phyloP scores from a whole-genome alignment of 1,284 basidiomycete genomes.

The Papiliotrema terrestris region DNA sequence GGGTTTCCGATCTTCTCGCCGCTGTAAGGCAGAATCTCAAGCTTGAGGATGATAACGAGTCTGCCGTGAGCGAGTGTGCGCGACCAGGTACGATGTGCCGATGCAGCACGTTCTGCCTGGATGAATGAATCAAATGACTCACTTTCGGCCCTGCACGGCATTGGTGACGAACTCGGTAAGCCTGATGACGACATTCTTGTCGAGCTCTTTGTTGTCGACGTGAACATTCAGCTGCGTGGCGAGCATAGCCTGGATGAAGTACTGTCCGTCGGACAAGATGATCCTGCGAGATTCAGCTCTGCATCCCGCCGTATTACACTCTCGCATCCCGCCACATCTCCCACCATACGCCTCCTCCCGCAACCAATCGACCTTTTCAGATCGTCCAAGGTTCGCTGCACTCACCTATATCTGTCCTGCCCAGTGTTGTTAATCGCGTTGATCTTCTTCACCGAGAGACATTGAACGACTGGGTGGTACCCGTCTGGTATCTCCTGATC shows the following conservation, averaged over 20 bases:
- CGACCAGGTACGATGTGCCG: not conserved
- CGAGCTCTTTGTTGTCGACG: slow-evolving; percentile 66
- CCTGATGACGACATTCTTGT: slow-evolving; percentile 68
- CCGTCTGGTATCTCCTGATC: slow-evolving; percentile 28
- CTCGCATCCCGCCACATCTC: not conserved
- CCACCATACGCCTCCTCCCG: too few species aligned
- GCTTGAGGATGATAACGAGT: slow-evolving; percentile 76
- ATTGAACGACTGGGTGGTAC: slow-evolving; percentile 65
- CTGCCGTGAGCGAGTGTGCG: slow-evolving; percentile 48
- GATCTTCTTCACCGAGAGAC: slow-evolving; percentile 78
- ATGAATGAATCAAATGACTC: too few species aligned
- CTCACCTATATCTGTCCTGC: slow-evolving; percentile 46
- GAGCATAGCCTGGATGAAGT: slow-evolving; percentile 90
- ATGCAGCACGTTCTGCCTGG: not conserved
- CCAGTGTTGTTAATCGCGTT: slow-evolving; percentile 38
- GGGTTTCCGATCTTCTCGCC: slow-evolving; percentile 76
- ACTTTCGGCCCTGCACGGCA: slow-evolving; percentile 78
- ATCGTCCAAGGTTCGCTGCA: too few species aligned
- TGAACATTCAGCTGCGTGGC: slow-evolving; percentile 83
- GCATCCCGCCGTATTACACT: not conserved
- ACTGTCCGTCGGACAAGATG: slow-evolving; percentile 64
- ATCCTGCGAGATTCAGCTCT: slow-evolving; percentile 37
- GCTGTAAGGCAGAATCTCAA: slow-evolving; percentile 58
- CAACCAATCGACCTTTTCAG: too few species aligned
- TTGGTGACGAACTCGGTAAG: slow-evolving; percentile 80